These are phyloP conservation scores for Geosmithia morbida DNA, from an alignment of 2,329 filamentous ascomycete genomes.

Conservation along the genomic window DNA sequence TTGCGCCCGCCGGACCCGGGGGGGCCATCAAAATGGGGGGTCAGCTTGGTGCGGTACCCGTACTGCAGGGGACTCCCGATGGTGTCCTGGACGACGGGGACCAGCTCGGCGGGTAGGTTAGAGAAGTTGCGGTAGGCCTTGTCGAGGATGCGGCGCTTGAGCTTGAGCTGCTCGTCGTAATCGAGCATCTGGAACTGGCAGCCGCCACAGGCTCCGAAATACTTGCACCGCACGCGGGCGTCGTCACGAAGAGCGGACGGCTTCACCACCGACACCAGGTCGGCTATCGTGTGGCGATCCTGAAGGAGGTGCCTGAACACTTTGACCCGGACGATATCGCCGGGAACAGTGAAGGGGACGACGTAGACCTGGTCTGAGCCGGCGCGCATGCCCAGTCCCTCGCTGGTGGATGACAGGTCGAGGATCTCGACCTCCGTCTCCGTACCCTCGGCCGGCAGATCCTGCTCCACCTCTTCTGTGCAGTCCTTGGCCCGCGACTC, in stretches of 20 bases:
- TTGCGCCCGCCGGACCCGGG: slow-evolving; percentile 35
- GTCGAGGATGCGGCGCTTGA: slow-evolving; percentile 77
- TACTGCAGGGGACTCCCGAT: slow-evolving; percentile 85
- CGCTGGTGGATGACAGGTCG: slow-evolving; percentile 79
- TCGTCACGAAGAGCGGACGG: slow-evolving; percentile 68
- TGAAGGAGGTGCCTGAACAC: slow-evolving; percentile 56
- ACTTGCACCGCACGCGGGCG: slow-evolving; percentile 62
- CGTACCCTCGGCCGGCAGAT: slow-evolving; percentile 50
- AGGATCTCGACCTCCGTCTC: slow-evolving; percentile 74
- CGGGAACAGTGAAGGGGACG: slow-evolving; percentile 77
- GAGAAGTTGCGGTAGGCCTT: slow-evolving; percentile 91
- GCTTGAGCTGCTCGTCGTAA: slow-evolving; percentile 69
- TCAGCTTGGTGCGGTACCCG: slow-evolving; percentile 91
- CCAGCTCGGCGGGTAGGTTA: slow-evolving; percentile 55
- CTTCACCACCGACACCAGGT: slow-evolving; percentile 64
- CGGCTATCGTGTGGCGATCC: slow-evolving; percentile 59
- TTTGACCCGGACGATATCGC: slow-evolving; percentile 67
- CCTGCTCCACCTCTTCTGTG: slow-evolving; percentile 11
- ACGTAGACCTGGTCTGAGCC: slow-evolving; percentile 58
- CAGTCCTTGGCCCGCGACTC: slow-evolving; percentile 2
- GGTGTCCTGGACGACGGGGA: slow-evolving; percentile 69
- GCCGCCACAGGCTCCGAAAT: slow-evolving; percentile 77
- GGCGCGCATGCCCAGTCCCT: slow-evolving; percentile 66
- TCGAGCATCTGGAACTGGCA: slow-evolving; percentile 98
- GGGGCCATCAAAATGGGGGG: slow-evolving; percentile 84